Evolutionary conservation across 495 filamentous ascomycete species (phyloP), one percentile per base, ranked within the genome.

Genomic region (Podospora anserina): DNA sequence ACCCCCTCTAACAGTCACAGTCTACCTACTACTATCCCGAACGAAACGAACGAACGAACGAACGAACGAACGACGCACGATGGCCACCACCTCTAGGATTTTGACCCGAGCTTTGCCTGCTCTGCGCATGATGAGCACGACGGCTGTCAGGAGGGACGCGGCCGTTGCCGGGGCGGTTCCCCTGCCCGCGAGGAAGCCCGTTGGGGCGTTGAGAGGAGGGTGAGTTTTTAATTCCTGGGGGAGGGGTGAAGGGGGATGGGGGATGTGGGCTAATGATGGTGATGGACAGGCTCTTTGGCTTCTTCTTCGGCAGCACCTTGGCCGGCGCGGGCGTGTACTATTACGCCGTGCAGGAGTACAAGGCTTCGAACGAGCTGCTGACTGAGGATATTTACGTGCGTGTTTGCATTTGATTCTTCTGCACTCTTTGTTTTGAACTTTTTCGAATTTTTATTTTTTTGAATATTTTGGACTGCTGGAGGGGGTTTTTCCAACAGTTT

Each of bases 351-450:
- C 89, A 92, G 75, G 94, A 99, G 78, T 98, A 98, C 80, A 90
- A 92, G 78, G 84, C 95, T 53, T 91, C 93, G 66, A 99, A 98
- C 79, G 92, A 97, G 80, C 86, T 97, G 76, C 81, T 99, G 80
- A 95, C 91, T 58, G 92, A 96, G 80, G 95, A 99, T 83, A 97
- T 99, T 78, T 91, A 91, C 81, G 95, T 98, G 87, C 77, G 92
- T 88, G 72, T 76, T 64, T 80, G 81, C 81, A 82, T 82, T 73
- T 83, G 77, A 81, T 60, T 16, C 65, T 32, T 39, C 39, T 44
- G 9, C 28, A 28, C 19, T 19, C 9, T 64, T 72, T 32, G 30
- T 7, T 7, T 32, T 32, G 7, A 4, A 71, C 70, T 64, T 16
- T 34, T 2, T 9, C 23, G 3, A 13, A 23, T 20, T 18, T 44